Evolutionary conservation across 768 basidiomycete species (phyloP), one percentile per base, ranked within the genome.

Genomic region (Agaricus bisporus): DNA sequence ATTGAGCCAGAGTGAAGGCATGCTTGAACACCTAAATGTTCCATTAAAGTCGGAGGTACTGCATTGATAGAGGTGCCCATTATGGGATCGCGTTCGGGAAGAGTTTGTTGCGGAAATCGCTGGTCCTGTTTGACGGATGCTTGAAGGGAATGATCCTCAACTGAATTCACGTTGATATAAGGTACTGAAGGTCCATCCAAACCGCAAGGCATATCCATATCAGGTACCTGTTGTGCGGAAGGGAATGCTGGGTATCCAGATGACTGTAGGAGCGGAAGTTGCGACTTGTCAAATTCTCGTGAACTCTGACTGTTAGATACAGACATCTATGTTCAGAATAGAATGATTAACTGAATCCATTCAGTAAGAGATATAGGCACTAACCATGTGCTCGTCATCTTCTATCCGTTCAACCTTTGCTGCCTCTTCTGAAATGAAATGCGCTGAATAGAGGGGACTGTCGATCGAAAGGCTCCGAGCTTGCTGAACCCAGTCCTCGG

Each of bases 401-500:
- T 45, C 51, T 17, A 58, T 58, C 22, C 28, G 41, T 42, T 48
- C 44, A 36, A 41, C 55, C 28, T 59, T 36, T 26, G 56, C 32
- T 41, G 42, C 43, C 5, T 53, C 59, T 42, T 61, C 44, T 41
- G 53, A 62, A 41, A 52, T 44, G 35, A 12, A 22, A n/a, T 35
- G 37, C 7, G 14, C 51, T 35, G 63, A 51, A 28, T 64, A 65
- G 43, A 68, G 60, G 41, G 80, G 78, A 57, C 80, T 80, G 49
- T 78, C 76, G 18, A 90, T 85, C n/a, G 77, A 75, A 56, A 90
- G 74, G 44, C 77, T 83, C 50, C 79, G 76, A 4, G 88, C 79
- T 62, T 83, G 85, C 54, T 74, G 72, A 10, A 90, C 87, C 88
- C 86, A 91, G 61, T 90, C 87, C 54, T 88, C 88, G 8, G 80